Evolutionary conservation across 23 red algal species (phyloP).

Genomic region (Gracilaria gracilis): DNA sequence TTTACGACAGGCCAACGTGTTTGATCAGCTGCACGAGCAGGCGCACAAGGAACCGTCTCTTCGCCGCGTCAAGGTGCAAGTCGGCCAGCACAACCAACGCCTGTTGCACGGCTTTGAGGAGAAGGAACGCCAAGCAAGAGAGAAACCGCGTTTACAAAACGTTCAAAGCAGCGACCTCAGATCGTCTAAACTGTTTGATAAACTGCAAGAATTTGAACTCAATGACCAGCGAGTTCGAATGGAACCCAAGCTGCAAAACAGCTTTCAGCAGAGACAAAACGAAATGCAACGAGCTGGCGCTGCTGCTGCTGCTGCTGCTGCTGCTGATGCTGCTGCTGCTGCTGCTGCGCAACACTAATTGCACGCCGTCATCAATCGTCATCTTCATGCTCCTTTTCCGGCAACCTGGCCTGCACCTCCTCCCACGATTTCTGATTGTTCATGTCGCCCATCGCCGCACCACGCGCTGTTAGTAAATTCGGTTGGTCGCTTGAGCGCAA

Average conservation of each 20-base stretch:
- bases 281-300: background rate
- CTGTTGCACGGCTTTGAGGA: conserved; percentile 29
- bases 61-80: background rate
- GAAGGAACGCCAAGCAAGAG: background rate
- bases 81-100: background rate
- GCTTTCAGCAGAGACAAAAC: background rate
- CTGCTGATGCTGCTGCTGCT: no score
- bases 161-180: background rate
- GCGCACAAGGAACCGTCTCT: conserved; percentile 24
- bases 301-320: no score
- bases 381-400: conserved; percentile 30
- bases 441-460: background rate
- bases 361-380: conserved; percentile 30
- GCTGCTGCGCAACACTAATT: no score
- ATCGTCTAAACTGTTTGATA: background rate
- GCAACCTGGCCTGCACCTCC: conserved; percentile 46
- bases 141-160: background rate
- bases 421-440: conserved; percentile 68
- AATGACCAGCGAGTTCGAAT: background rate
- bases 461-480: no score
- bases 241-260: conserved; percentile 20
- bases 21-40: conserved; percentile 22
- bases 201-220: background rate
- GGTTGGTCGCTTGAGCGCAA: background rate
- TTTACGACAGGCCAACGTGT: conserved; percentile 1